Evolutionary conservation across 371 early-diverging fungal species (phyloP), one percentile per base, ranked within the genome.

Genomic region (Fennellomyces sp.): DNA sequence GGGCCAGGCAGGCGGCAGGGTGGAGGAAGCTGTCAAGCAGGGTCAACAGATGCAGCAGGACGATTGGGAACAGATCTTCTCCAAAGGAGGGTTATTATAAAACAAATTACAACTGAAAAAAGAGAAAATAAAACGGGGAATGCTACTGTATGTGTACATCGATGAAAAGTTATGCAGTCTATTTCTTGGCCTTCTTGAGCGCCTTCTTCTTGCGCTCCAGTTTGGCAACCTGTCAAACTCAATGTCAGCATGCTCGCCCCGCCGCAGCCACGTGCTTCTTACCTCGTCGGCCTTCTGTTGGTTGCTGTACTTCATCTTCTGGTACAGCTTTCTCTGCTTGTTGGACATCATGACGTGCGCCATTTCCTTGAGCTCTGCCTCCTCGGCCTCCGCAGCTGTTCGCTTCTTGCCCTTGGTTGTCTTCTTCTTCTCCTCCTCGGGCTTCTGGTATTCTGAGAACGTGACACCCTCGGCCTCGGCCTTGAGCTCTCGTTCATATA

Each of bases 301-400:
- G 71, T 89, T 80, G 25, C 19, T 48, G 23, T 49, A 27, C 31
- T 53, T 38, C 75, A 93, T 91, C 80, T 86, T 84, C 63, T 83
- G 81, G 78, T 95, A 95, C 63, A 94, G 72, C 69, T 90, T 89
- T 70, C 88, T 82, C 65, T 97, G 91, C 82, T 93, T 95, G 81
- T 92, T 94, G 61, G 87, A 84, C 94, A 98, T 95, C 94, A 98
- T 94, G 41, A 91, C 91, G 59, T 88, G 91, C 51, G 92, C 89
- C 78, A 98, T 82, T 69, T 90, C 91, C 81, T 93, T 87, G 38
- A 72, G 77, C 68, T 98, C 97, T 56, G 85, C 88, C 54, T 89
- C 92, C 66, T 92, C 94, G n/a, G 75, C 68, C 62, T 91, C 88
- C 0, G 76, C 81, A 17, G 83, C 83, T 7, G 87, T 76, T 39